Conservation (phyloP, 768 basidiomycete species). For the Auricularia sp. region DNA sequence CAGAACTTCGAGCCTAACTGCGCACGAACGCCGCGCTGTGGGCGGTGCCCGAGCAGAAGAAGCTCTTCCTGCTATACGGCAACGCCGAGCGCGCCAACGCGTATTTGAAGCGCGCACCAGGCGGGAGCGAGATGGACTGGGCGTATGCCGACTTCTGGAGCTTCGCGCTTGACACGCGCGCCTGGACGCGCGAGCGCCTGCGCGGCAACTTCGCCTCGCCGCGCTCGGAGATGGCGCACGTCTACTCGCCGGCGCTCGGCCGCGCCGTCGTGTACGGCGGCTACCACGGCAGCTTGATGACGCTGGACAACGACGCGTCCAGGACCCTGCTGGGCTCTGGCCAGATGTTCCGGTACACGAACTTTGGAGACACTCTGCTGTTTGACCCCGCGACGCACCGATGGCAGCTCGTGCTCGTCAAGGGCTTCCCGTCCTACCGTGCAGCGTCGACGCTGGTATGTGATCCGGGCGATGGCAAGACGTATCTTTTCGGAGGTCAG, state of each 20-base stretch:
- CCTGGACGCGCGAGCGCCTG: constrained; percentile 26
- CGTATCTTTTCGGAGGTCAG: constrained; percentile 27
- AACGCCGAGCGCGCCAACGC: constrained; percentile 26
- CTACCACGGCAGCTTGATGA: constrained; percentile 23
- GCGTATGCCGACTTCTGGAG: constrained; percentile 29
- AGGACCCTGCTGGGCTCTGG: not conserved
- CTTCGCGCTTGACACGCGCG: constrained; percentile 21
- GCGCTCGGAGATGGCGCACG: constrained; percentile 24
- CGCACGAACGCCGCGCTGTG: constrained; percentile 27
- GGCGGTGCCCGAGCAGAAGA: constrained; percentile 20
- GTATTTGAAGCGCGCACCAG: constrained; percentile 15
- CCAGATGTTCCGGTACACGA: constrained; percentile 22
- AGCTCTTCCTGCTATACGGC: constrained; percentile 28
- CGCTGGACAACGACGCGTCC: constrained; percentile 3
- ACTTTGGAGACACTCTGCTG: constrained; percentile 35
- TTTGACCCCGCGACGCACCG: constrained; percentile 15
- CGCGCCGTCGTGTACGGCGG: constrained; percentile 32
- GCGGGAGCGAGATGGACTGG: constrained; percentile 16
- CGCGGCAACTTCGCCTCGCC: constrained; percentile 26
- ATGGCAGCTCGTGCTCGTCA: constrained; percentile 32
- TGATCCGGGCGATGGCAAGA: constrained; percentile 28
- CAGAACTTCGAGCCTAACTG: constrained; percentile 23
- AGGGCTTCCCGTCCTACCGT: constrained; percentile 35
- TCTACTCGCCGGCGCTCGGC: constrained; percentile 23
- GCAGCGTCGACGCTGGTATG: constrained; percentile 25